Base-by-base conservation (phyloP, 768 basidiomycete species). In the Suillus spraguei region DNA sequence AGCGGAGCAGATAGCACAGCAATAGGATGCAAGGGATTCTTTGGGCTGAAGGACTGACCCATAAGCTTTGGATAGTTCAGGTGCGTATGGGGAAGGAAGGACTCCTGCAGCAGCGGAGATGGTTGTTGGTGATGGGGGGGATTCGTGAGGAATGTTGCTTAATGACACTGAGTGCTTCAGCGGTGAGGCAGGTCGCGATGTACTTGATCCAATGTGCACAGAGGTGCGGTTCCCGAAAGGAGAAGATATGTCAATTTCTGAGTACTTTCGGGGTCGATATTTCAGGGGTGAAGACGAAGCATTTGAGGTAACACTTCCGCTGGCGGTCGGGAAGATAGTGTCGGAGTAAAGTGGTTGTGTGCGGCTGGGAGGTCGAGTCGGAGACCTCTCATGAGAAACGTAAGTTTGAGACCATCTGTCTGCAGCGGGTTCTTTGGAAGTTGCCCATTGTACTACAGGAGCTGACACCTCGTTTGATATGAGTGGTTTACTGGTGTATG, bases 371-470 rank as follows among this genome's bases (percentile, higher is more conserved):
- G 80, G 68, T 60, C 74, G 72, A 22, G 76, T 73, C 17, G 84
- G 81, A n/a, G 87, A 80, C 63, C 75, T 80, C 60, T 86, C 81
- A 67, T 77, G 79, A 44, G 85, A 81, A 32, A 90, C 85, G 71
- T 91, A 94, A 49, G 89, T 94, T 72, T 87, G 87, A 1, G 90
- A 88, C 92, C 92, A 95, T 68, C 80, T 85, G 72, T 94, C 93
- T 60, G 84, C 79, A 58, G 73, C 70, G 52, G 77, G 71, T 53
- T 78, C 78, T 63, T 80, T 78, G 14, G 79, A 67, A 24, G 79
- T 73, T 70, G 74, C 64, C 87, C 89, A 94, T 59, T 86, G 79
- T 14, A 93, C 82, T 36, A 85, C 87, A 60, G 89, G 87, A 60
- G 87, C 92, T 92, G 68, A 63, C 41, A 24, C 24, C n/a, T 36